Base-by-base conservation (phyloP, 371 early-diverging fungal genomes). In the Syncephalastrum contaminatum region DNA sequence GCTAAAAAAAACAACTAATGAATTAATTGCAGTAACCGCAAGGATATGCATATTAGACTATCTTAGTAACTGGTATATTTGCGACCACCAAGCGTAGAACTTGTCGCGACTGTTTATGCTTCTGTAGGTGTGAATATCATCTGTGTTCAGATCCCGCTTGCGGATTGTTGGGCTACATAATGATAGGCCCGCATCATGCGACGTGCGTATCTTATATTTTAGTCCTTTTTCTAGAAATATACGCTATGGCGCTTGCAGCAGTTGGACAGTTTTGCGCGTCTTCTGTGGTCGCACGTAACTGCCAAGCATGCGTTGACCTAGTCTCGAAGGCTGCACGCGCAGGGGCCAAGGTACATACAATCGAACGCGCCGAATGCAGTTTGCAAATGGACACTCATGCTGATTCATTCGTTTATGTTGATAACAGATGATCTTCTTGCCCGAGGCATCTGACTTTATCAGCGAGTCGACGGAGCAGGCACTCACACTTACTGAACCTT, bases 391-490 rank as follows among this genome's bases (percentile, higher is more conserved):
- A 18, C n/a, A 5, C 25, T 22, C 25, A 24, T 48, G 42, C 2
- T 24, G 14, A 2, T 40, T n/a, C 22, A 18, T 51, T 12, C 18
- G 39, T 18, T 57, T 15, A 49, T 16, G 10, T 43, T 40, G n/a
- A 16, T 19, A 16, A 40, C 56, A 87, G 88, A 84, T 88, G 77
- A 61, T 93, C 19, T 94, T 92, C 69, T 70, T 94, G 10, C 94
- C 94, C 0, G 94, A 94, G 60, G 85, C 90, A 5, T 85, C 87
- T 24, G 94, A 94, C 66, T 94, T 90, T 58, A 87, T 93, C 43
- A 82, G 88, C 12, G 70, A 64, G 20, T 67, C 67, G 40, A 66
- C 64, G 15, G 72, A 73, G 15, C 77, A 84, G 52, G 68, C 80
- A 5, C 40, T 79, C 1, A 45, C 62, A 4, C 69, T 90, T 14